phyloP scores from a whole-genome alignment of 495 filamentous ascomycete genomes.

The Patellaria atrata region DNA sequence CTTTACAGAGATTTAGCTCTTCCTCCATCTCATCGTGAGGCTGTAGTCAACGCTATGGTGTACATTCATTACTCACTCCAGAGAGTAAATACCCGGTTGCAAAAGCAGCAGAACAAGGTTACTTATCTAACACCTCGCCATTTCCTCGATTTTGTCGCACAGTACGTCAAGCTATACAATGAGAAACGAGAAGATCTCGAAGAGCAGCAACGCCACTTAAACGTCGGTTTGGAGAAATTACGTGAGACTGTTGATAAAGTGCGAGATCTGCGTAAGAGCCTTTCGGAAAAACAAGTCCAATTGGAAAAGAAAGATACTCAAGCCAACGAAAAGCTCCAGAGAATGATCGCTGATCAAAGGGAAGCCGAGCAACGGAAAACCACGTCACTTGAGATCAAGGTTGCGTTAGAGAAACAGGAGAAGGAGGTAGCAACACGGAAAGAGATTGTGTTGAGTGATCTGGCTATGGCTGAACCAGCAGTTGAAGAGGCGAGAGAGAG shows the following conservation, averaged over 20 bases:
- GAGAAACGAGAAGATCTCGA: constrained; percentile 98
- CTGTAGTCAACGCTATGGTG: constrained; percentile 94
- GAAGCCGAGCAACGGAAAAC: constrained; percentile 87
- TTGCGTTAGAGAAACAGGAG: constrained; percentile 76
- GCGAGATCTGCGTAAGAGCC: constrained; percentile 70
- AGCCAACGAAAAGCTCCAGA: constrained; percentile 91
- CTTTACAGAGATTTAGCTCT: constrained; percentile 74
- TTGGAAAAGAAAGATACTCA: constrained; percentile 87
- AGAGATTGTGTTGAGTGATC: constrained; percentile 73
- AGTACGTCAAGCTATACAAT: constrained; percentile 93
- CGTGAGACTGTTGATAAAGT: constrained; percentile 97
- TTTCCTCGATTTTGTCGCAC: constrained; percentile 94
- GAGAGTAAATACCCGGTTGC: constrained; percentile 72
- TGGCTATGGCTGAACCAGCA: constrained; percentile 84
- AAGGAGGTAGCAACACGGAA: constrained; percentile 68
- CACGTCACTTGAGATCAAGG: constrained; percentile 76
- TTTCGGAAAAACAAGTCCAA: constrained; percentile 86
- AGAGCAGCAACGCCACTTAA: constrained; percentile 94
- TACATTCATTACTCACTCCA: constrained; percentile 93
- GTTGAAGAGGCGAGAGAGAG: constrained; percentile 85
- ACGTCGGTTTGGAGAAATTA: constrained; percentile 95
- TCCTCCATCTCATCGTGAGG: constrained; percentile 76
- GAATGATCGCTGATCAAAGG: constrained; percentile 91
- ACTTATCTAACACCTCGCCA: constrained; percentile 93
- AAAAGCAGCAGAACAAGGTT: constrained; percentile 76